Evolutionary conservation across 2,329 filamentous ascomycete species (phyloP), one percentile per base, ranked within the genome.

Genomic region (Aspergillus sp.): DNA sequence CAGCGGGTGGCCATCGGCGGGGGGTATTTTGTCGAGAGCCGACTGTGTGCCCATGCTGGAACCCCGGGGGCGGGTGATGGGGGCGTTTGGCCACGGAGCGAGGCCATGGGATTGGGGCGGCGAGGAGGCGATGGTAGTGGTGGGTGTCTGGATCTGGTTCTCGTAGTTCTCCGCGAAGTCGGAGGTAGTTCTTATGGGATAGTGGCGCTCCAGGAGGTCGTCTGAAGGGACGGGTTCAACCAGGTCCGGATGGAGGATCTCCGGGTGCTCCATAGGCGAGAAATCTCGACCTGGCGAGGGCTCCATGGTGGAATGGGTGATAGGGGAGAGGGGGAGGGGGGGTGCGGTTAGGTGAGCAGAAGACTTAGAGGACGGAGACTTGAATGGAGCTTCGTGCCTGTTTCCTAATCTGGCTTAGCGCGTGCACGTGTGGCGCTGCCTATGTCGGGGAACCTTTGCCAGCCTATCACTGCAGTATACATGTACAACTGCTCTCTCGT

Each of bases 221-320:
- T 72, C 70, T 33, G 68, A 67, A 13, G 69, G 73, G 30, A 66
- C 70, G 30, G 63, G 69, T 49, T 63, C 65, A 47, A 69, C 68
- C 13, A 68, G 70, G 49, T 73, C 71, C 50, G 64, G 59, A 39
- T 62, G 65, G 27, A 62, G 57, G 50, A 68, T 60, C 50, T 72
- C 71, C 45, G 70, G 60, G 48, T 66, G 65, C 60, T 74, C 72
- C 70, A 74, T 71, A 53, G 62, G 56, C 49, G 62, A 60, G 41
- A 55, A 59, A n/a, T 52, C 50, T 45, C 45, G 52, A 46, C 51
- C 56, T 49, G 51, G 45, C 17, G 49, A 53, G 33, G 57, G 44
- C 41, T 59, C 57, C 57, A 58, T 57, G 13, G 10, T 39, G 17
- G 19, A 20, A 12, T 30, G 12, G 10, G 10, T 19, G 17, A 39